These are phyloP conservation scores for Evansstolkia leycettana DNA, from an alignment of 495 filamentous ascomycete genomes.

Conservation along the genomic window DNA sequence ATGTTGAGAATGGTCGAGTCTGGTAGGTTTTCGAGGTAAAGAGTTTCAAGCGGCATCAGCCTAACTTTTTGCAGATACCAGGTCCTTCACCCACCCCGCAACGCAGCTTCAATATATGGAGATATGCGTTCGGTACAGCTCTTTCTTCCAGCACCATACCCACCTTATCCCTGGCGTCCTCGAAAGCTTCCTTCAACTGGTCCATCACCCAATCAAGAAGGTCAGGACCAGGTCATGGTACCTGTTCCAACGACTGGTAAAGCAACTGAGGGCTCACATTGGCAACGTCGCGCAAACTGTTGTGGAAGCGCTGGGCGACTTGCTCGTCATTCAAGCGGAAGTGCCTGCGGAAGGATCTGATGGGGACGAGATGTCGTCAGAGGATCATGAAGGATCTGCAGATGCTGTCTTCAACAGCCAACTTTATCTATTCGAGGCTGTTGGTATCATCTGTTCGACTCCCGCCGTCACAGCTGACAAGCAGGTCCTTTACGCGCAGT, in stretches of 20 bases:
- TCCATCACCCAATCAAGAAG: constrained; percentile 73
- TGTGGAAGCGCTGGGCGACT: constrained; percentile 76
- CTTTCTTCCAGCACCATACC: constrained; percentile 80
- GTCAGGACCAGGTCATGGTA: constrained; percentile 92
- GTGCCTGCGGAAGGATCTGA: constrained; percentile 56
- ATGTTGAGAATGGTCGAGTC: constrained; percentile 90
- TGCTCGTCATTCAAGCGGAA: constrained; percentile 84
- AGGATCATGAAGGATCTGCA: constrained; percentile 75
- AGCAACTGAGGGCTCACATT: constrained; percentile 67
- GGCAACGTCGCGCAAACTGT: constrained; percentile 82
- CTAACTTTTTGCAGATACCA: constrained; percentile 44
- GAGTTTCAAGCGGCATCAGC: too few species aligned
- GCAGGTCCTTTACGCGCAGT: constrained; percentile 72
- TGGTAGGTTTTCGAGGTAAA: constrained; percentile 37
- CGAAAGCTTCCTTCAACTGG: constrained; percentile 83
- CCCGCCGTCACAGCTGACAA: constrained; percentile 61
- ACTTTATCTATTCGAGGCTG: constrained; percentile 85
- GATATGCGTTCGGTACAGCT: constrained; percentile 82
- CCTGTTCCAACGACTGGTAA: constrained; percentile 86
- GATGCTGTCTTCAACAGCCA: constrained; percentile 85
- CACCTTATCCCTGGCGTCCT: constrained; percentile 69
- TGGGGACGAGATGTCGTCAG: constrained; percentile 88
- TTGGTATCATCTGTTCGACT: constrained; percentile 79
- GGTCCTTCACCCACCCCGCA: constrained; percentile 75
- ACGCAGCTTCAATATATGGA: constrained; percentile 97